Evolutionary conservation across 169 alveolate species (phyloP), one percentile per base, ranked within the genome.

Genomic region (Ichthyophthirius multifiliis): DNA sequence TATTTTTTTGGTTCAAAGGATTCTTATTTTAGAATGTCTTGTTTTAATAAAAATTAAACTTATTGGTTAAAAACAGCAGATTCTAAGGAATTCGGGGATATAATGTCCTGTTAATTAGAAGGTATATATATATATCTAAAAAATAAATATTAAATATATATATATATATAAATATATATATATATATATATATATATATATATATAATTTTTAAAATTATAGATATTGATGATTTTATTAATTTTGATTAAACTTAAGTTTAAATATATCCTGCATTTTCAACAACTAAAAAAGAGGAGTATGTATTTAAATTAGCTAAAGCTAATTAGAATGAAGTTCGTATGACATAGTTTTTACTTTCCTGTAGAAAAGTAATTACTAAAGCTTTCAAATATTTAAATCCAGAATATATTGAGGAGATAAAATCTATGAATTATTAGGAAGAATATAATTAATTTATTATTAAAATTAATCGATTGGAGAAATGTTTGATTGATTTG

Each of bases 51-150:
- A 27, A 34, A 44, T 20, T 62, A 43, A 32, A 31, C 32, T 30
- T 74, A 39, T 13, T 79, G 85, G 85, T 46, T 79, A 34, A 65
- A 75, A 23, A 79, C 85, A n/a, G 81, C 76, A 23, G 75, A 55
- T 5, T 44, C 67, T 13, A 31, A 41, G 18, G 79, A 79, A 46
- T 44, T 34, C 18, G 45, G 46, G 18, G 63, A 67, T 12, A n/a
- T 32, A 6, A 32, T 32, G n/a, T n/a, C n/a, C n/a, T n/a, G n/a
- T n/a, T n/a, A n/a, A n/a, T n/a, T n/a, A n/a, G n/a, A n/a, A n/a
- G n/a, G n/a, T n/a, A n/a, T n/a, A n/a, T n/a, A n/a, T n/a, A n/a
- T n/a, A n/a, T n/a, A n/a, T n/a, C n/a, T n/a, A n/a, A n/a, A n/a
- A n/a, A n/a, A n/a, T n/a, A n/a, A n/a, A n/a, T n/a, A n/a, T n/a